Conservation (phyloP, 2,329 filamentous ascomycete species). For the Aspergillus hortae region DNA sequence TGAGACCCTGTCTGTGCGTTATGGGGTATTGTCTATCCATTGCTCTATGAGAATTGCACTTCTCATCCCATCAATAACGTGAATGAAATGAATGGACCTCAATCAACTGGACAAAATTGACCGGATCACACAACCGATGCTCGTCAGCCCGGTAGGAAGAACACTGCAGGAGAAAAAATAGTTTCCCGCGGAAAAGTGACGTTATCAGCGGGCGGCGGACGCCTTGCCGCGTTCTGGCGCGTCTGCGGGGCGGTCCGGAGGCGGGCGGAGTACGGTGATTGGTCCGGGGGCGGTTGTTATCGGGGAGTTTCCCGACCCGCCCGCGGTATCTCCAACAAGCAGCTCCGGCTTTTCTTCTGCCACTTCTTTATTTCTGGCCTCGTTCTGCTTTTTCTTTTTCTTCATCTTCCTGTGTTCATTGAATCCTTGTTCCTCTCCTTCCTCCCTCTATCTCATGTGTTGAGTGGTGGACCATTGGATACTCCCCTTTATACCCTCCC, state of each 20-base stretch:
- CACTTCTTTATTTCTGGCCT: neutral
- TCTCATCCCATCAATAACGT: neutral
- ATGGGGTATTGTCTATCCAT: neutral
- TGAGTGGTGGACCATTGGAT: neutral
- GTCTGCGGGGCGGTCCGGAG: neutral
- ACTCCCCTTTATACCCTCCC: neutral
- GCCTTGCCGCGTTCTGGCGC: constrained; percentile 1
- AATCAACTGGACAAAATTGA: neutral
- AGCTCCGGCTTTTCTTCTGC: neutral
- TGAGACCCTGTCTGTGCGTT: neutral
- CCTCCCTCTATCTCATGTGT: neutral
- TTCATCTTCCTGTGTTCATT: constrained; percentile 2
- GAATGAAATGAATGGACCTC: neutral
- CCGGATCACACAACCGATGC: neutral
- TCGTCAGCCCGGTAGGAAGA: too few species aligned
- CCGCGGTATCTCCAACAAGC: neutral
- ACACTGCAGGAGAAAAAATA: neutral
- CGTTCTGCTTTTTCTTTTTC: constrained; percentile 1
- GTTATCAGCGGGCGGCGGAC: neutral
- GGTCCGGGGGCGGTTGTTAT: neutral
- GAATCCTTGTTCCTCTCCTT: constrained; percentile 1
- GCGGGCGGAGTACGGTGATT: neutral
- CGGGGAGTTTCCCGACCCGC: neutral
- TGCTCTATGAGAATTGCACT: neutral
- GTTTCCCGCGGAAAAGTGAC: neutral